These are phyloP conservation scores for Trichoderma gamsii DNA, from an alignment of 495 filamentous ascomycete species.

Conservation along the genomic window DNA sequence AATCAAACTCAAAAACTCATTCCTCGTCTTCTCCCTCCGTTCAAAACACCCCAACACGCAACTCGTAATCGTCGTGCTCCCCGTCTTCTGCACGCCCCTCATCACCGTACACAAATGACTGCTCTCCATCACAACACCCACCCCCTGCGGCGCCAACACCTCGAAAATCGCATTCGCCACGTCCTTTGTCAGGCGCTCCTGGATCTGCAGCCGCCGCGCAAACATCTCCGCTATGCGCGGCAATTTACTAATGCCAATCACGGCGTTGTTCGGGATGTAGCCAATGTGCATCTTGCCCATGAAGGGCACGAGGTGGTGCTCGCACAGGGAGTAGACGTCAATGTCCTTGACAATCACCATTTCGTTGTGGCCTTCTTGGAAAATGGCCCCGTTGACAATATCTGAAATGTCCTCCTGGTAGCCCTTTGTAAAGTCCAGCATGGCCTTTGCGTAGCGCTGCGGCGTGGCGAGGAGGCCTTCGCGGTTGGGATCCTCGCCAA, in stretches of 20 bases:
- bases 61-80: slow-evolving; percentile 81
- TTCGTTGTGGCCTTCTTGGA: slow-evolving; percentile 95
- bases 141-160: slow-evolving; percentile 83
- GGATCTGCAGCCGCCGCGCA: slow-evolving; percentile 83
- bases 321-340: slow-evolving; percentile 91
- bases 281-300: slow-evolving; percentile 99
- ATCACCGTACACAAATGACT: slow-evolving; percentile 98
- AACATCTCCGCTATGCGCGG: slow-evolving; percentile 99
- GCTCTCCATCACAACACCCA: slow-evolving; percentile 88
- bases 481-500: slow-evolving; percentile 90
- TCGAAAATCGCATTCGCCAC: slow-evolving; percentile 91
- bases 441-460: slow-evolving; percentile 86
- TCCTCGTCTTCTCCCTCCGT: slow-evolving; percentile 82
- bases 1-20: slow-evolving; percentile 82
- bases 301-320: slow-evolving; percentile 97
- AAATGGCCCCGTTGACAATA: slow-evolving; percentile 90
- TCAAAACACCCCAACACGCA: slow-evolving; percentile 94
- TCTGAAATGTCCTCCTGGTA: slow-evolving; percentile 94
- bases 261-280: slow-evolving; percentile 79
- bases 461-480: slow-evolving; percentile 86
- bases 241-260: slow-evolving; percentile 92
- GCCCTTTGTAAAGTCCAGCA: slow-evolving; percentile 98
- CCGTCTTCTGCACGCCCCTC: slow-evolving; percentile 87
- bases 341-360: slow-evolving; percentile 97
- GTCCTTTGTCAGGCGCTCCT: slow-evolving; percentile 92